phyloP scores from a whole-genome alignment of 306 rosid genomes.

The Dryas alaskensis region DNA sequence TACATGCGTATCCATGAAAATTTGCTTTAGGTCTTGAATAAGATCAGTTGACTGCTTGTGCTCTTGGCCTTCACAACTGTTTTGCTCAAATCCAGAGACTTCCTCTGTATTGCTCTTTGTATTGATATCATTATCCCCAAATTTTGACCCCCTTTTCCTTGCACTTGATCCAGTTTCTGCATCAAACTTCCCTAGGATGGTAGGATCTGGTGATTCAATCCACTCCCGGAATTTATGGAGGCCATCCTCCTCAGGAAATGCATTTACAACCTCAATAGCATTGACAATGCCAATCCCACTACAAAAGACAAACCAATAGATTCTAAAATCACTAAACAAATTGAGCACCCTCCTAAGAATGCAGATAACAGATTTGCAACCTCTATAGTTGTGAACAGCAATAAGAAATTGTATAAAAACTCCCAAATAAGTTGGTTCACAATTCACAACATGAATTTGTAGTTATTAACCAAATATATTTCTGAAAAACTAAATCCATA shows the following conservation, averaged over 20 bases:
- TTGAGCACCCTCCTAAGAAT: constrained; percentile 8
- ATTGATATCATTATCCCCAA: constrained; percentile 30
- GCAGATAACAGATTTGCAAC: neutral
- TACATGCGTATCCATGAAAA: constrained; percentile 78
- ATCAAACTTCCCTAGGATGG: constrained; percentile 67
- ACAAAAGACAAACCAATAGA: constrained; percentile 29
- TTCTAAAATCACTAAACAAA: constrained; percentile 24
- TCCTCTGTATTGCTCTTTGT: constrained; percentile 30
- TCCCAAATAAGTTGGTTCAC: constrained; percentile 3
- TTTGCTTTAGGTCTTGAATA: constrained; percentile 44
- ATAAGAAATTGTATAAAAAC: neutral
- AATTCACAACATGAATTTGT: neutral
- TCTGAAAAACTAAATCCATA: constrained; percentile 5
- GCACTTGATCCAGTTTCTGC: constrained; percentile 42
- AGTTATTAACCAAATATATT: constrained; percentile 6
- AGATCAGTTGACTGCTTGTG: constrained; percentile 38
- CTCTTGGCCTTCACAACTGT: constrained; percentile 35
- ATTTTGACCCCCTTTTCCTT: constrained; percentile 52
- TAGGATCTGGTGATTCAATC: constrained; percentile 97
- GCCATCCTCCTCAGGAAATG: constrained; percentile 92
- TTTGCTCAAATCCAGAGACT: constrained; percentile 40
- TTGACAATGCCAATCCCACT: constrained; percentile 99
- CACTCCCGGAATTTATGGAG: constrained; percentile 72
- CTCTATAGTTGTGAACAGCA: neutral
- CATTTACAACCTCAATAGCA: constrained; percentile 89